phyloP scores from a whole-genome alignment of 495 filamentous ascomycete species.

The Umbilicaria muhlenbergii region DNA sequence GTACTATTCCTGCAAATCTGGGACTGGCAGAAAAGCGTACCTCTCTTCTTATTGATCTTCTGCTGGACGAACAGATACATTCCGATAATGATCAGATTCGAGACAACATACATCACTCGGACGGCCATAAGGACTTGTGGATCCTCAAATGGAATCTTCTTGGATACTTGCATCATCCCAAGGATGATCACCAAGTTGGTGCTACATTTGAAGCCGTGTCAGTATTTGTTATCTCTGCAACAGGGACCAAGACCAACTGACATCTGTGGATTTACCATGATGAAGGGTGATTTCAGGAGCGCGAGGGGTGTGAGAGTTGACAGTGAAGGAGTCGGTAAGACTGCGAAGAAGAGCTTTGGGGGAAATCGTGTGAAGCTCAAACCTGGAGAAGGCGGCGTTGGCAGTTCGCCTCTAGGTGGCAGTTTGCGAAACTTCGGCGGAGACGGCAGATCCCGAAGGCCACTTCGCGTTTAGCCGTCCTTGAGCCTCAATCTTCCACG shows the following conservation, averaged over 20 bases:
- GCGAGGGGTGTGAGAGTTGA: background rate
- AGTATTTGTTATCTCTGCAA: background rate
- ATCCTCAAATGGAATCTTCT: constrained; percentile 90
- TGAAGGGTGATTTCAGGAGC: background rate
- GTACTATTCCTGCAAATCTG: background rate
- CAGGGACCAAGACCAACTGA: background rate
- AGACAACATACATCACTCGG: constrained; percentile 67
- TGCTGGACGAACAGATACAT: constrained; percentile 71
- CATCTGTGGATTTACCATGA: constrained; percentile 1
- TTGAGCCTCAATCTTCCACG: too few relatives aligned
- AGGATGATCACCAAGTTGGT: constrained; percentile 91
- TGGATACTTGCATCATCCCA: constrained; percentile 94
- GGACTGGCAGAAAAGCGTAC: constrained; percentile 30
- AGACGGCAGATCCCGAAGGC: too few relatives aligned
- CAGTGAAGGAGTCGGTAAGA: background rate
- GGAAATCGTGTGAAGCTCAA: background rate
- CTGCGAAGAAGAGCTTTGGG: background rate
- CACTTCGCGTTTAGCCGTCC: too few relatives aligned
- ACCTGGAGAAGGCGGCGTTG: background rate
- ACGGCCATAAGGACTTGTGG: constrained; percentile 70
- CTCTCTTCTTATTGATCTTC: constrained; percentile 87
- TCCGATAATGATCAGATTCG: constrained; percentile 73
- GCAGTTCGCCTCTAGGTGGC: background rate
- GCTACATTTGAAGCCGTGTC: constrained; percentile 27
- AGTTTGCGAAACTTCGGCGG: background rate